Percentiles rank a stretch among this genome's conserved stretches.
Evolutionary conservation across 2,329 filamentous ascomycete species (phyloP).

Genomic region (Colletotrichum falcatum): DNA sequence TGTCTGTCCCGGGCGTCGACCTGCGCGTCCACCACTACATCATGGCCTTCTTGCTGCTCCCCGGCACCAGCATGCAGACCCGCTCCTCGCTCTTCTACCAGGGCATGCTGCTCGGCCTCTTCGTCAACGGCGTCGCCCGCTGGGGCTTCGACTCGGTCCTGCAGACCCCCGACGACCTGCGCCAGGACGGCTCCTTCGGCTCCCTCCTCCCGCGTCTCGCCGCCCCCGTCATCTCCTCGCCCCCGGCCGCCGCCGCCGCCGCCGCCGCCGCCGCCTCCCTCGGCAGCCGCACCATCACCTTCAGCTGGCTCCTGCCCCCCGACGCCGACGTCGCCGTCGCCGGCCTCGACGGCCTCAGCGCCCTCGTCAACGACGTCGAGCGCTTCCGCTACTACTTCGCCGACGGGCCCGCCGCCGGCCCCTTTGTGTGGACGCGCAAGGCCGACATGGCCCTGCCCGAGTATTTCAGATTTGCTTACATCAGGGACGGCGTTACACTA

Average conservation of each 20-base stretch:
- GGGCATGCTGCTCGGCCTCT: conserved; percentile 88
- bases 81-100: conserved; percentile 88
- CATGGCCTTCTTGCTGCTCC: conserved; percentile 85
- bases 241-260: conserved; percentile 57
- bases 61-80: conserved; percentile 90
- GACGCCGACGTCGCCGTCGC: conserved; percentile 45
- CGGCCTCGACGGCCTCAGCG: conserved; percentile 79
- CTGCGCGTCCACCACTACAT: conserved; percentile 97
- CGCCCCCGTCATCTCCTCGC: conserved; percentile 56
- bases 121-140: conserved; percentile 91
- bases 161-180: conserved; percentile 80
- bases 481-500: conserved; percentile 31
- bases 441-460: conserved; percentile 30
- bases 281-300: conserved; percentile 76
- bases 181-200: conserved; percentile 72
- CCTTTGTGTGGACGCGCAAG: conserved; percentile 32
- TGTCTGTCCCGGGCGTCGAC: conserved; percentile 80
- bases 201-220: conserved; percentile 69
- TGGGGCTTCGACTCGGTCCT: conserved; percentile 95
- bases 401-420: conserved; percentile 52
- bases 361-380: conserved; percentile 89
- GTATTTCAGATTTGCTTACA: conserved; percentile 38
- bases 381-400: conserved; percentile 79
- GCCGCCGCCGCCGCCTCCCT: conserved; percentile 55
- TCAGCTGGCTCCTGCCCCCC: conserved; percentile 60